phyloP scores from a whole-genome alignment of 345 rosid species.

The Rhodamnia rubescens region DNA sequence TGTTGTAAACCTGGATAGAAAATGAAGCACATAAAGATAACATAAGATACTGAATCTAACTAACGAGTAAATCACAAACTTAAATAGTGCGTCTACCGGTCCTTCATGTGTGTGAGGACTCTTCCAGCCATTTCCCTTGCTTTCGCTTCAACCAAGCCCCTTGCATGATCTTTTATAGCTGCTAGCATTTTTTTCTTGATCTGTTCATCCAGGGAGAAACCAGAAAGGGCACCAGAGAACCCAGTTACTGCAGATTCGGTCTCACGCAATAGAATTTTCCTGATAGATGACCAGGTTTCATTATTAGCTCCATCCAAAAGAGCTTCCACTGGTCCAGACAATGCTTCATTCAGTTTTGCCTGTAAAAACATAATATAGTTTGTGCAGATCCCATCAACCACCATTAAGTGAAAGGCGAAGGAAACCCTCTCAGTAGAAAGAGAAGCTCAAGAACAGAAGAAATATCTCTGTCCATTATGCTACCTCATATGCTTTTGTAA shows the following conservation, averaged over 20 bases:
- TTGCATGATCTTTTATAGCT: conserved; percentile 50
- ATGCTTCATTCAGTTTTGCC: conserved; percentile 63
- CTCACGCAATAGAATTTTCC: conserved; percentile 59
- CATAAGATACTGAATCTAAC: not conserved
- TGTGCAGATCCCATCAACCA: not conserved
- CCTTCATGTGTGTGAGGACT: conserved; percentile 86
- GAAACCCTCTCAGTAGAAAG: not conserved
- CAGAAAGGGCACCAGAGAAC: conserved; percentile 52
- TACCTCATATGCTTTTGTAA: conserved; percentile 75
- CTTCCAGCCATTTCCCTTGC: conserved; percentile 90
- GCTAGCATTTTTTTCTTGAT: conserved; percentile 48
- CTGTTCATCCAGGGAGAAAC: conserved; percentile 71
- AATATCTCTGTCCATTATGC: not conserved
- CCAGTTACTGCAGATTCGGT: conserved; percentile 61
- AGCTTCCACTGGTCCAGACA: conserved; percentile 87
- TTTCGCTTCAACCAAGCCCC: conserved; percentile 72
- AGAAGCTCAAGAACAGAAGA: not conserved
- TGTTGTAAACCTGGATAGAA: conserved; percentile 61
- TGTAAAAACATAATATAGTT: conserved; percentile 15
- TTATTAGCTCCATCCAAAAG: conserved; percentile 77
- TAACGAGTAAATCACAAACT: not conserved
- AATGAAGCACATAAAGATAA: not conserved
- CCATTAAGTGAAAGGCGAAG: not conserved
- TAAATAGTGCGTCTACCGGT: conserved; percentile 36
- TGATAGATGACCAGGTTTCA: conserved; percentile 87